Evolutionary conservation across 1,139 yeast genomes (phyloP), one percentile per base, ranked within the genome.

Genomic region (Saccharomyces uvarum): DNA sequence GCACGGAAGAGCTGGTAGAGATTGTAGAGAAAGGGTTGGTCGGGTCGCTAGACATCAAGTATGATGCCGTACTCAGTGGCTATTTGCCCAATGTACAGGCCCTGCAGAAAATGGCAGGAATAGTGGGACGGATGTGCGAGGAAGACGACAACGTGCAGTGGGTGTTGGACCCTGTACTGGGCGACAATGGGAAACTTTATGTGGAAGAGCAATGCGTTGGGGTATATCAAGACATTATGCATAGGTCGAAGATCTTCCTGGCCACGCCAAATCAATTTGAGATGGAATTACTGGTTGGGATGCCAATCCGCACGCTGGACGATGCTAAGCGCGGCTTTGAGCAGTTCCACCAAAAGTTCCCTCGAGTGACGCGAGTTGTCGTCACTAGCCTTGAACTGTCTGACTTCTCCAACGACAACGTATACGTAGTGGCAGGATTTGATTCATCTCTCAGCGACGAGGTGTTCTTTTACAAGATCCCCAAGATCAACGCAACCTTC

Each of bases 231-330:
- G 63, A 73, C n/a, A 73, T 87, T 2, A 69, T 91, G 48, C 63
- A 69, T 16, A 67, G 75, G 1, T 78, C 80, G 7, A 56, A 71
- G 1, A 89, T 90, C 11, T 84, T 82, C 57, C 67, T 90, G 21
- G 81, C 86, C 8, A 88, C 97, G 0, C 99, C 99, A 1, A 93
- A 93, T 69, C 96, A 89, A 68, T 88, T 88, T 70, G 99, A 93
- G 68, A 78, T 88, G 57, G 97, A 90, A 70, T 73, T 86, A 16
- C 72, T 91, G 48, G 76, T 86, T 8, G 90, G 80, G 1, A 67
- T 73, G 44, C 73, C 75, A 54, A 78, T 88, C 9, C 67, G 63
- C 3, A 73, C 78, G 51, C 62, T 72, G 7, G 69, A 60, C 2
- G 65, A 74, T 27, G 75, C 89, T 51, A 69, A 70, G 42, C 47